Percentiles rank a stretch among this genome's conserved stretches.
Conservation (phyloP, 768 basidiomycete species). For the Pholiota microspora region DNA sequence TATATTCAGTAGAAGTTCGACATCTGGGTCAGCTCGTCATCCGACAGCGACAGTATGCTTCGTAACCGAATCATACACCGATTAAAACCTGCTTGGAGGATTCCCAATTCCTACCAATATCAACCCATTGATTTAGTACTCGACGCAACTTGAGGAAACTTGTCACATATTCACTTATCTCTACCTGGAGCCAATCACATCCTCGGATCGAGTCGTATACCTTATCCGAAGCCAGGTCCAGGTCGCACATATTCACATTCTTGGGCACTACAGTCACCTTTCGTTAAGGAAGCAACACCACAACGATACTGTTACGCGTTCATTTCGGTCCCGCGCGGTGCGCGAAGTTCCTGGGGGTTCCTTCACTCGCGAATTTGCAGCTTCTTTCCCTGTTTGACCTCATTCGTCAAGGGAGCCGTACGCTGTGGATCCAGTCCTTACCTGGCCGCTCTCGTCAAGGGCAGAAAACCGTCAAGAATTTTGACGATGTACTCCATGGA, state of each 20-base stretch:
- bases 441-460: neutral
- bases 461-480: neutral
- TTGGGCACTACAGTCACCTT: neutral
- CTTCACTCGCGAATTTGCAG: neutral
- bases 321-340: constrained; percentile 1
- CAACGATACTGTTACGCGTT: too few relatives aligned
- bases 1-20: too few relatives aligned
- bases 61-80: too few relatives aligned
- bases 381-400: too few relatives aligned
- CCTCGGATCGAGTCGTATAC: neutral
- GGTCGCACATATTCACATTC: neutral
- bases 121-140: too few relatives aligned
- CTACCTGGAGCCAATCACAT: too few relatives aligned
- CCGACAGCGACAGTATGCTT: too few relatives aligned
- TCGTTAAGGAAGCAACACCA: neutral
- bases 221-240: constrained; percentile 1
- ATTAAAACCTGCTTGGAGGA: too few relatives aligned
- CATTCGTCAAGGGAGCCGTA: too few relatives aligned
- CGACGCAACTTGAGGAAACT: too few relatives aligned
- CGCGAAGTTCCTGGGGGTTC: neutral
- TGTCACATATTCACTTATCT: neutral
- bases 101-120: too few relatives aligned
- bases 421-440: neutral
- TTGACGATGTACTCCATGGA: neutral
- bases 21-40: too few relatives aligned